Evolutionary conservation across 2,329 filamentous ascomycete genomes (phyloP), one percentile per base, ranked within the genome.

Genomic region (Cucurbitaria berberidis): DNA sequence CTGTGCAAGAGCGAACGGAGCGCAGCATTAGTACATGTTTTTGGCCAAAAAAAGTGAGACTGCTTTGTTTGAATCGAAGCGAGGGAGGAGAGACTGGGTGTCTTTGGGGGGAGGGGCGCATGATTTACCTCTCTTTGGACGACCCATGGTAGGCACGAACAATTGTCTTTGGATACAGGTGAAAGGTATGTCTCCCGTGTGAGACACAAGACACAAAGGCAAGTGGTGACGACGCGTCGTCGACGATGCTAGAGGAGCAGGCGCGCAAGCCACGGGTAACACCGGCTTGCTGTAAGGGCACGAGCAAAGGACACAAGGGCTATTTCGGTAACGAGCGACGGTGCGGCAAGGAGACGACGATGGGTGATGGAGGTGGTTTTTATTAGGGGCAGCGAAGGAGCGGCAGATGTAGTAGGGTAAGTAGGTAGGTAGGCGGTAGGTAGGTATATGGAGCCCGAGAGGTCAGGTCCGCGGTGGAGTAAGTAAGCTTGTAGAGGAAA

Each of bases 1-100:
- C 91, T 96, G 76, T 59, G 39, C 50, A 49, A 32, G 64, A 56
- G 60, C 63, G 63, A 58, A 53, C 50, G 32, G 57, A 56, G 48
- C 55, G 58, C 63, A 64, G 45, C 63, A 67, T 73, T 63, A 72
- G 68, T 48, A 48, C 60, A 51, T 57, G 59, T 53, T 59, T 50
- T 59, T 50, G 40, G 27, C 24, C 35, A 39, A 35, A 35, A 35
- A 35, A 40, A 45, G 49, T 52, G 53, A 42, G 43, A 45, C 36
- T 47, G 52, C 38, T 48, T 40, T n/a, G n/a, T n/a, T n/a, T n/a
- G n/a, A n/a, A n/a, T n/a, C 35, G 29, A 47, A 41, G 51, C 41
- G 44, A 53, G 58, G 41, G 47, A 45, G 40, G 48, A 18, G 45
- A 53, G 24, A 44, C 32, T 48, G 50, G 39, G 34, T 44, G 51